Percentiles rank a stretch among this genome's conserved stretches.
Evolutionary conservation across 139 green algal species (phyloP).

Genomic region (Chlorella vulgaris): DNA sequence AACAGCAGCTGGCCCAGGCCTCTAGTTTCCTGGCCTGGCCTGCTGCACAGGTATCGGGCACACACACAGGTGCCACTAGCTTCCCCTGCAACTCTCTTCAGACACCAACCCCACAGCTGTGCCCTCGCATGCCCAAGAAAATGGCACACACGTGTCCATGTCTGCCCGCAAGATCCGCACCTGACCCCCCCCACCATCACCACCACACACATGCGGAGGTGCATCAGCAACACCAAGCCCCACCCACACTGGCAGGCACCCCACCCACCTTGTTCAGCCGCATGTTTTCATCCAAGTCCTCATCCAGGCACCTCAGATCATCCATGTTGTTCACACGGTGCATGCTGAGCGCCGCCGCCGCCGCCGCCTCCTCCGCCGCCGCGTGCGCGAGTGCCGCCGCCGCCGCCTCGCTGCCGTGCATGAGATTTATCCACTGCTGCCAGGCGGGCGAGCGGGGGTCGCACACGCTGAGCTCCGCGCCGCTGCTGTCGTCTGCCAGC

Average conservation of each 20-base stretch:
- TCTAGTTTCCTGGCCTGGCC: no score
- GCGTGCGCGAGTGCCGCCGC: conserved; percentile 73
- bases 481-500: conserved; percentile 75
- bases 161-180: no score
- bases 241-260: neutral
- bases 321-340: conserved; percentile 59
- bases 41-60: no score
- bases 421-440: conserved; percentile 77
- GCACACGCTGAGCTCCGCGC: conserved; percentile 79
- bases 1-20: neutral
- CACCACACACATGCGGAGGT: no score
- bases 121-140: no score
- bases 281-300: conserved; percentile 44
- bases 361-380: conserved; percentile 86
- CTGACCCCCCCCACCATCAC: no score
- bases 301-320: conserved; percentile 68
- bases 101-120: no score
- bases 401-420: conserved; percentile 69
- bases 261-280: conserved; percentile 20
- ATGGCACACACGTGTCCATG: no score
- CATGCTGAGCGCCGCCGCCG: conserved; percentile 75
- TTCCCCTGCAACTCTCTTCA: no score
- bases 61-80: no score
- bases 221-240: neutral
- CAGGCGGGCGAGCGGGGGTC: conserved; percentile 79